Conservation (phyloP, 2,329 filamentous ascomycete genomes). For the Pseudocercospora macadamiae region DNA sequence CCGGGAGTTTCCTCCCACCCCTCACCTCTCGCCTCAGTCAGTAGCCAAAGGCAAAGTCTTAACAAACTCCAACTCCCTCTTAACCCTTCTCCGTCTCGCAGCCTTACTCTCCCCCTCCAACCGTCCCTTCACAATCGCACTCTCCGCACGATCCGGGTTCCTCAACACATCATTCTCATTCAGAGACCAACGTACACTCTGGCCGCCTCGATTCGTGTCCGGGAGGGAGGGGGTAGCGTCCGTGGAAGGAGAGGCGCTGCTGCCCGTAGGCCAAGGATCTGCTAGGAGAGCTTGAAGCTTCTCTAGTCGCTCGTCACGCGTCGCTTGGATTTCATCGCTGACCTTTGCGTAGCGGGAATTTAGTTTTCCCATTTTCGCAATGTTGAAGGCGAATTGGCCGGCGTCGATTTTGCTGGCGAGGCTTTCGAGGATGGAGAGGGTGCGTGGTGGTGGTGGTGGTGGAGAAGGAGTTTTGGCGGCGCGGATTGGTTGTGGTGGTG, state of each 20-base stretch:
- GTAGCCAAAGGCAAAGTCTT: conserved; percentile 8
- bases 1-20: background rate
- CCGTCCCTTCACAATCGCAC: conserved; percentile 13
- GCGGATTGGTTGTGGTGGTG: background rate
- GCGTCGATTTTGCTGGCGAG: background rate
- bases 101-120: conserved; percentile 20
- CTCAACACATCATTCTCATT: background rate
- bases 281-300: background rate
- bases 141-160: conserved; percentile 12
- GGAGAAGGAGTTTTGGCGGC: background rate
- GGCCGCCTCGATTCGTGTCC: conserved; percentile 16
- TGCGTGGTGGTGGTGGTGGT: background rate
- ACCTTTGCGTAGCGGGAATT: conserved; percentile 11
- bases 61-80: conserved; percentile 16
- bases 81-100: conserved; percentile 11
- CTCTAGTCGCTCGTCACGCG: no score
- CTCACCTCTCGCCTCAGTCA: background rate
- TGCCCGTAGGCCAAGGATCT: background rate
- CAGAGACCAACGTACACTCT: conserved; percentile 17
- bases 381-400: background rate
- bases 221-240: background rate
- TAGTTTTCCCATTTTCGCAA: conserved; percentile 19
- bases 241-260: background rate
- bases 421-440: background rate
- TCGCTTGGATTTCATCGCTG: background rate